phyloP scores from a whole-genome alignment of 345 rosid genomes.

The Eucalyptus brandiana region DNA sequence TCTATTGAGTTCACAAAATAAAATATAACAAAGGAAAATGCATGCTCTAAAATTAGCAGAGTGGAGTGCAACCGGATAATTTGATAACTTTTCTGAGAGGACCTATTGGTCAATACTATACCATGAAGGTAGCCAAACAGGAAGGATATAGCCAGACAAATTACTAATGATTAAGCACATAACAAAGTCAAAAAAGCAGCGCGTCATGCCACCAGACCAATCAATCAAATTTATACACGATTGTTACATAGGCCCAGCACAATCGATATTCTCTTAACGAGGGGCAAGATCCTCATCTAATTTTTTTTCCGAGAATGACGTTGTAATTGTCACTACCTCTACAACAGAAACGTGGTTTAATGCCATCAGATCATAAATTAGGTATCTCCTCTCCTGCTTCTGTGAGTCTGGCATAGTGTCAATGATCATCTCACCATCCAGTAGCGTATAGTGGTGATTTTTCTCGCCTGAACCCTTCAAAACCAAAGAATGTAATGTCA shows the following conservation, averaged over 20 bases:
- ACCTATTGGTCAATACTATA: not conserved
- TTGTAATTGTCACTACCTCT: constrained; percentile 38
- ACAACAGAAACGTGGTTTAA: constrained; percentile 51
- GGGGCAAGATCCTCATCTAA: not conserved
- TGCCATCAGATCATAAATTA: constrained; percentile 94
- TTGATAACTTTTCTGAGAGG: not conserved
- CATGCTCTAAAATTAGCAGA: not conserved
- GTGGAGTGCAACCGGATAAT: not conserved
- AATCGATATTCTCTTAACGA: not conserved
- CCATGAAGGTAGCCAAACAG: not conserved
- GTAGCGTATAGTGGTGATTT: constrained; percentile 81
- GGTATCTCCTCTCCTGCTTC: constrained; percentile 96
- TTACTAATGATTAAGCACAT: not conserved
- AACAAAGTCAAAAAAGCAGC: not conserved
- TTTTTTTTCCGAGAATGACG: not conserved
- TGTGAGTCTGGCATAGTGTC: constrained; percentile 86
- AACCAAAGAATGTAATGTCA: constrained; percentile 3
- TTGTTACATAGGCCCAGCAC: not conserved
- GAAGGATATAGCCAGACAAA: not conserved
- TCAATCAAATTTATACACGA: not conserved
- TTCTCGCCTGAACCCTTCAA: constrained; percentile 61
- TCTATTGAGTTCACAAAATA: not conserved
- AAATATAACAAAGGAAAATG: not conserved
- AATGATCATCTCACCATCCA: constrained; percentile 98
- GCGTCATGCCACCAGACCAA: not conserved